Base-by-base conservation (phyloP, 495 filamentous ascomycete species). In the Annulohypoxylon stygium region DNA sequence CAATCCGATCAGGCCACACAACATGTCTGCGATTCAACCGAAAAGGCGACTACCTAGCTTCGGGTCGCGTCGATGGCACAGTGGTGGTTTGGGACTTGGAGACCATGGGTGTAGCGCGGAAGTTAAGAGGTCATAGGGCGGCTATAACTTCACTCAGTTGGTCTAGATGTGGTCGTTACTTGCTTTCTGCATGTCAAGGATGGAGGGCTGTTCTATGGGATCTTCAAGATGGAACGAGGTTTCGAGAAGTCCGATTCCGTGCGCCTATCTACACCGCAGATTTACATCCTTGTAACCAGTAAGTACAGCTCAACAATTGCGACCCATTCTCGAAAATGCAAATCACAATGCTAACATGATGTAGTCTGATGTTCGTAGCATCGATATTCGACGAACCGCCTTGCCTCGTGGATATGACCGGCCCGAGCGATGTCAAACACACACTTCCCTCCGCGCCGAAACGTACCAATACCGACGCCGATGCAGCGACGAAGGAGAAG, bases 131-230 rank as follows among this genome's bases (percentile, higher is more conserved):
- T 6, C 96, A 99, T 82, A 95, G 92, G 16, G 86, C 91, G 67
- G 94, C 96, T 75, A 93, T 98, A 45, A 93, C 96, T 68, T 96
- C 93, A 11, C 79, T 98, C 20, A 97, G 95, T 81, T 99, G 96
- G 96, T 97, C 94, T 7, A 85, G 92, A 70, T 91, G 94, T 82
- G 94, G 95, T 23, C 88, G 94, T 47, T 98, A 97, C 81, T 87
- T 99, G n/a, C 88, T 98, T 25, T 97, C 93, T 69, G 90, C 93
- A n/a, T 93, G 92, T 12, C 93, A 97, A 74, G 96, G 97, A 76
- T 98, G 95, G 92, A 97, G 94, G 81, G 94, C 90, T 62, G 93
- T 97, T 37, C 86, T 98, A 1, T 99, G 96, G 96, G 97, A 99
- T 81, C 81, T 99, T 51, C 85, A 91, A 71, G 90, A 93, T 77